Conservation (phyloP, 2,329 filamentous ascomycete species). For the Nigrograna mackinnonii region DNA sequence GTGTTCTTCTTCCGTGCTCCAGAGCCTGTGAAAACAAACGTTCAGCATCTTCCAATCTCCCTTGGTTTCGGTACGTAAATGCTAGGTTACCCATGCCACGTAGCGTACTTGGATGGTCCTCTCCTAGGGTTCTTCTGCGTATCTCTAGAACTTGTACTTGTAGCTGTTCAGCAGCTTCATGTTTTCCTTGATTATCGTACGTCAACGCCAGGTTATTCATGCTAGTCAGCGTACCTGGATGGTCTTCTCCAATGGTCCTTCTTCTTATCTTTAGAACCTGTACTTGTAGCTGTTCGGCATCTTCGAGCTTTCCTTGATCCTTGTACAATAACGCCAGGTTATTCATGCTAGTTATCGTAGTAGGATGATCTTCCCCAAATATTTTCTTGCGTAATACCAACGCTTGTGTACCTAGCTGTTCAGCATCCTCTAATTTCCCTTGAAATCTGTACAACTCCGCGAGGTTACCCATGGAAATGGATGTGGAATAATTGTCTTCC, state of each 20-base stretch:
- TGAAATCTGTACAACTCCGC: too few species aligned
- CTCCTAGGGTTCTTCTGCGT: not conserved
- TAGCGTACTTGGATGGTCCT: slow-evolving; percentile 1
- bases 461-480: not conserved
- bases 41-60: not conserved
- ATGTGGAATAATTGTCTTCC: slow-evolving; percentile 4
- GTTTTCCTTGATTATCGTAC: slow-evolving; percentile 3
- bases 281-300: slow-evolving; percentile 1
- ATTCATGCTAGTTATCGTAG: not conserved
- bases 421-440: not conserved
- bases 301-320: not conserved
- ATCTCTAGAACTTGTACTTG: not conserved
- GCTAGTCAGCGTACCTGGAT: slow-evolving; percentile 2
- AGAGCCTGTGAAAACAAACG: not conserved
- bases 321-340: slow-evolving; percentile 3
- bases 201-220: slow-evolving; percentile 3
- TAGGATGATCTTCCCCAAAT: not conserved
- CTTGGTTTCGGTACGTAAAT: not conserved
- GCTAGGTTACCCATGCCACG: not conserved
- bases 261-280: not conserved
- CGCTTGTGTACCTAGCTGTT: not conserved
- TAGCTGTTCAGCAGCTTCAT: slow-evolving; percentile 1
- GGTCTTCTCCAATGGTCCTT: not conserved
- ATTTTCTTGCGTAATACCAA: not conserved
- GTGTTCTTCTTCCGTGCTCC: not conserved